Conservation (phyloP, 2,329 filamentous ascomycete species). For the Ophiobolus disseminans region DNA sequence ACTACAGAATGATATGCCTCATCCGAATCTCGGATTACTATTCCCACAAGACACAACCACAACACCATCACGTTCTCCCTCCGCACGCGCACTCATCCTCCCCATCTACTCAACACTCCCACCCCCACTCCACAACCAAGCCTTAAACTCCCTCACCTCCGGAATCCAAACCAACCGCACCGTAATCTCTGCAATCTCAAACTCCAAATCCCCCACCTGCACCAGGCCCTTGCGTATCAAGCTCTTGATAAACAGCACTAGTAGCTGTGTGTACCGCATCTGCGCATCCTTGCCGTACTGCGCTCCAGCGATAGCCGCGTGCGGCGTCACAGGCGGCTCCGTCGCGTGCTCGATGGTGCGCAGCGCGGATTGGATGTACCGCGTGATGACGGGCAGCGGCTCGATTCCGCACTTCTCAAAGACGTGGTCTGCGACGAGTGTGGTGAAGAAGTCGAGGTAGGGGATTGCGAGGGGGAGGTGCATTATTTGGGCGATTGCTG, state of each 20-base stretch:
- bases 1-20: too few relatives aligned
- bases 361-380: slow-evolving; percentile 49
- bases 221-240: slow-evolving; percentile 44
- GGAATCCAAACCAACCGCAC: slow-evolving; percentile 50
- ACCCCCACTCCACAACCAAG: slow-evolving; percentile 40
- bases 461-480: slow-evolving; percentile 47
- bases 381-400: slow-evolving; percentile 36
- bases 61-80: not conserved
- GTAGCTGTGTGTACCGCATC: slow-evolving; percentile 43
- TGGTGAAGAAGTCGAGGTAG: slow-evolving; percentile 49
- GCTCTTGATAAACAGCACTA: slow-evolving; percentile 50
- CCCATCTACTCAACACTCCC: too few relatives aligned
- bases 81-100: not conserved
- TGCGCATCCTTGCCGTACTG: slow-evolving; percentile 46
- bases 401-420: slow-evolving; percentile 36
- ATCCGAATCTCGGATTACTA: too few relatives aligned
- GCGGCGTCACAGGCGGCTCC: slow-evolving; percentile 8
- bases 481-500: slow-evolving; percentile 38
- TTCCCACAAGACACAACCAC: not conserved
- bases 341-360: slow-evolving; percentile 45
- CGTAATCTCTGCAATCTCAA: slow-evolving; percentile 52
- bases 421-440: slow-evolving; percentile 38
- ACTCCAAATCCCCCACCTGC: slow-evolving; percentile 41
- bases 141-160: slow-evolving; percentile 50
- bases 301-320: slow-evolving; percentile 1